These are phyloP conservation scores for Ceratobasidium sp. DNA, from an alignment of 1,284 basidiomycete species.

Conservation along the genomic window DNA sequence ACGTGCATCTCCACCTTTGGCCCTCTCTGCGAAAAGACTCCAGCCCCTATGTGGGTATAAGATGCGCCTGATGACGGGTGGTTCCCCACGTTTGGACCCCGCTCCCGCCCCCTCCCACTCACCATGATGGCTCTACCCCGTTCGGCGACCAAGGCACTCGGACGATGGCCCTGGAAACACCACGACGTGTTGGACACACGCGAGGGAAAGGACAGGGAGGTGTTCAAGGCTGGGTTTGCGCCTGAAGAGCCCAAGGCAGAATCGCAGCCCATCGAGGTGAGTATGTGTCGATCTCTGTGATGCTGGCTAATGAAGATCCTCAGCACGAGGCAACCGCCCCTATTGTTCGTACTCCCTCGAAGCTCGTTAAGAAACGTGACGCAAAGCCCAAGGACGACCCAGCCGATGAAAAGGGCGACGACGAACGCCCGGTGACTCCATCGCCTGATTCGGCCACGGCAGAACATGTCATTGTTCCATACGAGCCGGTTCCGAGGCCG, in stretches of 20 bases:
- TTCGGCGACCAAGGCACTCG: constrained; percentile 32
- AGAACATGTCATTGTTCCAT: constrained; percentile 13
- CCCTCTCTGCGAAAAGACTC: neutral
- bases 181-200: neutral
- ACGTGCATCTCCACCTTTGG: constrained; percentile 20
- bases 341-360: constrained; percentile 9
- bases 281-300: neutral
- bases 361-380: constrained; percentile 23
- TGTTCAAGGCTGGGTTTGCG: constrained; percentile 7
- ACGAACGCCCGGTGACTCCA: constrained; percentile 6
- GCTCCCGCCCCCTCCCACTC: neutral
- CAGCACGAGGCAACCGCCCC: constrained; percentile 7
- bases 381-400: neutral
- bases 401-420: neutral
- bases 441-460: constrained; percentile 9
- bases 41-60: neutral
- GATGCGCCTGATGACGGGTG: neutral
- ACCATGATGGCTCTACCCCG: constrained; percentile 26
- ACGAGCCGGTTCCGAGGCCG: neutral
- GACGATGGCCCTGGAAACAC: constrained; percentile 24
- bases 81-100: neutral
- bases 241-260: constrained; percentile 10
- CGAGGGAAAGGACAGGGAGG: neutral
- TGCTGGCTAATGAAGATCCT: constrained; percentile 3
- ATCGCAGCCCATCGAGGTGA: constrained; percentile 15